Conservation (phyloP, 345 rosid genomes). For the Aegle marmelos region DNA sequence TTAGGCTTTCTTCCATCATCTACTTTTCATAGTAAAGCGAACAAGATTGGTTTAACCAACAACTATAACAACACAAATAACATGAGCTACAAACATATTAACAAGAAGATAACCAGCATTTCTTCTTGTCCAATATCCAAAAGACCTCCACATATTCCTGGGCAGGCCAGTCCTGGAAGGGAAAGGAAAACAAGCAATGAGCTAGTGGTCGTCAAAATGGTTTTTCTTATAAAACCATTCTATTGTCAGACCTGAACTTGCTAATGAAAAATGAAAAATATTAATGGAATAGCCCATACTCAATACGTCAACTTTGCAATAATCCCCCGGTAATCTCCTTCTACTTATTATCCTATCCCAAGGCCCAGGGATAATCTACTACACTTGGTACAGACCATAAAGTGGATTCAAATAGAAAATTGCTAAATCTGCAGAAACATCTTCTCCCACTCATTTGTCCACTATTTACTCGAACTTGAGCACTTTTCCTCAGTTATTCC, state of each 20-base stretch:
- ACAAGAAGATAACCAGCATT: not conserved
- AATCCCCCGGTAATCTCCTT: not conserved
- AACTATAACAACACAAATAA: not conserved
- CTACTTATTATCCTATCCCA: not conserved
- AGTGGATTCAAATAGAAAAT: not conserved
- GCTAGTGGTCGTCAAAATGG: not conserved
- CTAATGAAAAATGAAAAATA: not conserved
- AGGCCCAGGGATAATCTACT: not conserved
- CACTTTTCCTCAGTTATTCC: not conserved
- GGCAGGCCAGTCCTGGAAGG: not conserved
- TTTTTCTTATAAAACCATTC: not conserved
- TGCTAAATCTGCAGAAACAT: not conserved
- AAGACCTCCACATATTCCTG: not conserved
- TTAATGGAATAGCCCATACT: not conserved
- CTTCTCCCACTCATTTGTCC: not conserved
- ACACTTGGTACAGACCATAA: not conserved
- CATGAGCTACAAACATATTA: not conserved
- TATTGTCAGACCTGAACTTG: not conserved
- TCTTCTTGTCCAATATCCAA: not conserved
- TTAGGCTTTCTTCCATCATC: not conserved
- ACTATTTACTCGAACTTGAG: not conserved
- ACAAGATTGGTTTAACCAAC: not conserved
- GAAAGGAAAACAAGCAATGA: not conserved
- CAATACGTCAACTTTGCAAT: not conserved
- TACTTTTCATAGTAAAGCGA: not conserved